Evolutionary conservation across 345 rosid species (phyloP), one percentile per base, ranked within the genome.

Genomic region (Citrus reticulata): DNA sequence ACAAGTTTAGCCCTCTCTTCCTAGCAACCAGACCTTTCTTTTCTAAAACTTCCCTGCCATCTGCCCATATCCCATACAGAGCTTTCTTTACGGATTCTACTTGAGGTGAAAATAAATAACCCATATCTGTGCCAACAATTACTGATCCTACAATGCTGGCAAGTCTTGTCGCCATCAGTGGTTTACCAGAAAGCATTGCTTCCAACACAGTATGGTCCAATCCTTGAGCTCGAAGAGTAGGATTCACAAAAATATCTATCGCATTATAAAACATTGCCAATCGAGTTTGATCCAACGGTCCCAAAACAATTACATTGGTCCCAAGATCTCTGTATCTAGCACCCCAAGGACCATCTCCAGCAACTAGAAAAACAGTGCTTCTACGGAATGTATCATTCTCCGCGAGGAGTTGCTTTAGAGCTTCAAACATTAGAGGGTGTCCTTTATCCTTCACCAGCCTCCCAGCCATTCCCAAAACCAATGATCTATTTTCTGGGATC

Each of bases 281-380:
- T 68, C 83, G 89, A 74, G 87, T 82, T 79, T 88, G 99, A 63
- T 89, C 96, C 66, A 95, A 64, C 17, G 99, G 93, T 60, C 99
- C 99, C 80, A 95, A 85, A 81, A 90, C 92, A 20, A 91, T 80
- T 34, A 83, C 75, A n/a, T 85, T 91, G 58, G 86, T 70, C 20
- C 98, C 96, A 8, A 95, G 88, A 67, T 86, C 95, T 83, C 81
- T 82, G 87, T 91, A 95, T 84, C 96, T 91, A n/a, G 76, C 82
- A 29, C 93, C 90, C 98, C 99, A 95, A 37, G 97, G 98, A 74
- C 99, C 99, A 84, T 95, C 93, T 61, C 98, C 97, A 35, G 98
- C 97, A 42, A 95, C 91, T 58, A 95, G 88, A 72, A 95, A 77
- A 49, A 89, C 74, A 4, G 85, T 83, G 63, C 78, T 84, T 69